Evolutionary conservation across 108 stramenopile species (phyloP).

Genomic region (Discostella pseudostelligera): DNA sequence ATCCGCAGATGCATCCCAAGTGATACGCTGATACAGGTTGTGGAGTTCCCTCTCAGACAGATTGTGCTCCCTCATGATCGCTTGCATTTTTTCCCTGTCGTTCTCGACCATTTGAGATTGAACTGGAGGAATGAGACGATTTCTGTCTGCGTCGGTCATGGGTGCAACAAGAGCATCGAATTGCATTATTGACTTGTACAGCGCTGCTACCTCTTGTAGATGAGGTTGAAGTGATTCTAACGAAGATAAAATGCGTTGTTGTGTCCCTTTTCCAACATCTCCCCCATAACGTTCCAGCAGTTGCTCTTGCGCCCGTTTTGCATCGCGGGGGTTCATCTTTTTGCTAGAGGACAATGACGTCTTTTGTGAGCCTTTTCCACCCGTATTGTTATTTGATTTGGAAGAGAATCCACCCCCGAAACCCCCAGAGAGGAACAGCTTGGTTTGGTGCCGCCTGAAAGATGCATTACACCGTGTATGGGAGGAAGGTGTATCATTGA

Average conservation of each 20-base stretch:
- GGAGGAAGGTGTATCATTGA: background rate
- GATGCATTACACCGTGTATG: slow-evolving; percentile 3
- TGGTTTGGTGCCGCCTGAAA: background rate
- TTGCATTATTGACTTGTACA: slow-evolving; percentile 53
- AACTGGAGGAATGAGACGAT: slow-evolving; percentile 39
- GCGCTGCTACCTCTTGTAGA: slow-evolving; percentile 45
- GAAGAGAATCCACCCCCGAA: slow-evolving; percentile 18
- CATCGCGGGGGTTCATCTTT: slow-evolving; percentile 29
- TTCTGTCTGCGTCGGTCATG: slow-evolving; percentile 42
- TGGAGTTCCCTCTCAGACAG: slow-evolving; percentile 54
- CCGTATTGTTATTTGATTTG: slow-evolving; percentile 4
- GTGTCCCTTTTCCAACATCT: slow-evolving; percentile 57
- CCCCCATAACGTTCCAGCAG: slow-evolving; percentile 54
- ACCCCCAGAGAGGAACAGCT: slow-evolving; percentile 13
- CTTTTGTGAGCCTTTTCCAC: slow-evolving; percentile 7
- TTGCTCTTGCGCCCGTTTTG: slow-evolving; percentile 23
- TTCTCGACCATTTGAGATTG: slow-evolving; percentile 46
- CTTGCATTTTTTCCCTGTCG: slow-evolving; percentile 45
- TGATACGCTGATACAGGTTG: slow-evolving; percentile 60
- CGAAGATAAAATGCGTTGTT: slow-evolving; percentile 48
- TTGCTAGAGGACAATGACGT: slow-evolving; percentile 3
- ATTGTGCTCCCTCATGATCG: slow-evolving; percentile 40
- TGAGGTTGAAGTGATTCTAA: slow-evolving; percentile 49
- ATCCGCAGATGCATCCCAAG: slow-evolving; percentile 82
- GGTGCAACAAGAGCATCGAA: slow-evolving; percentile 51